phyloP scores from a whole-genome alignment of 2,329 filamentous ascomycete species.

The Pseudocercospora musae region DNA sequence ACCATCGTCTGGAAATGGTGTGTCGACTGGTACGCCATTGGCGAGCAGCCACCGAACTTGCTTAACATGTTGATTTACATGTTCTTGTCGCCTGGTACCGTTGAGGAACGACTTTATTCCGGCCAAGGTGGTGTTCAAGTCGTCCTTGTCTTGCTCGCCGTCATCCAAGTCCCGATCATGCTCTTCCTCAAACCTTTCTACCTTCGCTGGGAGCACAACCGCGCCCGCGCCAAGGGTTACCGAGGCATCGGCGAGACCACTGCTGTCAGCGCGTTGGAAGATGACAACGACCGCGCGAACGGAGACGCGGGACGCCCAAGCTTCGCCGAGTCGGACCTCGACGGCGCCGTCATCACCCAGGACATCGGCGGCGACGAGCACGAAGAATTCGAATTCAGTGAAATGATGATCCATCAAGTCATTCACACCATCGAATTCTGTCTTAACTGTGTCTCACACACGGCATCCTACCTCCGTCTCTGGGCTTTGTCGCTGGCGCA shows the following conservation, averaged over 20 bases:
- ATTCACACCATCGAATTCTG: slow-evolving; percentile 99
- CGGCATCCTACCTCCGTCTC: slow-evolving; percentile 94
- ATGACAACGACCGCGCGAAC: slow-evolving; percentile 69
- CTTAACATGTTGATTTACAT: slow-evolving; percentile 99
- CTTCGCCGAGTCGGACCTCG: slow-evolving; percentile 66
- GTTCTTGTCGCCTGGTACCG: slow-evolving; percentile 83
- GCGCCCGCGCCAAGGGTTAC: slow-evolving; percentile 82
- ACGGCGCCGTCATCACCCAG: slow-evolving; percentile 85
- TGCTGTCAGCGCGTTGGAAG: slow-evolving; percentile 84
- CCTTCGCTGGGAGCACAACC: slow-evolving; percentile 90
- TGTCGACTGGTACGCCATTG: slow-evolving; percentile 73
- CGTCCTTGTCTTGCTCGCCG: slow-evolving; percentile 73
- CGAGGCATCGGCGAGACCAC: slow-evolving; percentile 86
- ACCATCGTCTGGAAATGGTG: slow-evolving; percentile 98
- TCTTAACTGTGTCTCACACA: slow-evolving; percentile 97
- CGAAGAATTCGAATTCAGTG: slow-evolving; percentile 95
- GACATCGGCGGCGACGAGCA: slow-evolving; percentile 81
- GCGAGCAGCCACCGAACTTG: slow-evolving; percentile 72
- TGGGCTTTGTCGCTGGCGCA: slow-evolving; percentile 97
- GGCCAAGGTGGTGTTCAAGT: slow-evolving; percentile 76
- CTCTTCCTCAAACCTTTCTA: slow-evolving; percentile 96
- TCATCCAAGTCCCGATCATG: slow-evolving; percentile 82
- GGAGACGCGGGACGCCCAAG: slow-evolving; percentile 64
- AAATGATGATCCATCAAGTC: slow-evolving; percentile 98
- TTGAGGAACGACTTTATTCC: slow-evolving; percentile 71